Evolutionary conservation across 78 protist species (phyloP), one percentile per base, ranked within the genome.

Genomic region (Planoprotostelium fungivorum): DNA sequence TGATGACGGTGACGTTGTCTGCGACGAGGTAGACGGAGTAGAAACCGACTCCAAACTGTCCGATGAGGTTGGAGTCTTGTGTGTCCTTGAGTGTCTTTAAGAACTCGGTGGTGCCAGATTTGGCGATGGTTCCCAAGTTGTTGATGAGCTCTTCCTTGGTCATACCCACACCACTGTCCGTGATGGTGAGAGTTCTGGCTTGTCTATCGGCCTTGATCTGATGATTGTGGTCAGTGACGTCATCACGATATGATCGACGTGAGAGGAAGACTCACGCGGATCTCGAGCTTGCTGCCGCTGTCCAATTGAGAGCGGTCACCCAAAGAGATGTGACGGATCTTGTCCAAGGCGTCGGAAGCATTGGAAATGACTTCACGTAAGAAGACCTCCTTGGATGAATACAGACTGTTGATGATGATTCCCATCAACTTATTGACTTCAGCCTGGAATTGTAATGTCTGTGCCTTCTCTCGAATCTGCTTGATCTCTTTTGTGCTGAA

Each of bases 31-130:
- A 99, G 36, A 99, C 99, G 63, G 99, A 98, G 97, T 99, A 99
- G 98, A 99, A 99, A 37, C 99, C 99, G 86, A 99, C 99, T 96
- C 99, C 99, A 92, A 99, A 99, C 95, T 99, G 99, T 29, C 99
- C 99, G 84, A 99, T 99, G 98, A 99, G 96, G 93, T 91, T 73
- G 31, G 98, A 91, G 93, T 98, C 99, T 9, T 88, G 85, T 1
- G 88, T 5, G 31, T 95, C 94, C 86, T 90, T 85, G 35, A 98
- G 92, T 29, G 98, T 98, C 94, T 99, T 99, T 98, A 99, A 96
- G 96, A 99, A 99, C 28, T 89, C 91, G 95, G 97, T 97, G 84
- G 99, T 99, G 89, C 99, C 99, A 1, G 99, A 99, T 90, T 92
- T 89, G 38, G 99, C 99, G 91, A 99, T 98, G 87, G 99, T 98